A percentile compares a stretch with the other conserved stretches of the same genome.
phyloP scores from a whole-genome alignment of 768 basidiomycete genomes.

The Kwoniella mangroviensis region DNA sequence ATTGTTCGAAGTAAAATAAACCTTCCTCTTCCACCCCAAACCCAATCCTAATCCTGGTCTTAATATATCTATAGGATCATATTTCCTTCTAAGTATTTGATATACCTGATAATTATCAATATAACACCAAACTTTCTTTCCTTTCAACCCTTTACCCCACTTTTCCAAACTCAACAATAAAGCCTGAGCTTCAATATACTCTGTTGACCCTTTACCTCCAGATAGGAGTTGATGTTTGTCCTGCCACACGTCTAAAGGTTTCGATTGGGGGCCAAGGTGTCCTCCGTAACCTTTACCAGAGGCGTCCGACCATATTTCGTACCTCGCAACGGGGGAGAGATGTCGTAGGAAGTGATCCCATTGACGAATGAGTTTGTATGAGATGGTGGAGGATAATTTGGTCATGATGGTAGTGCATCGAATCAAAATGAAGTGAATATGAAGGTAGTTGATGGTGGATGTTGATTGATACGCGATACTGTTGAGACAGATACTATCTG shows the following conservation, averaged over 20 bases:
- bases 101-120: conserved; percentile 28
- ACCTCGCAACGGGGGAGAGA: background rate
- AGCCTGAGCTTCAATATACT: conserved; percentile 23
- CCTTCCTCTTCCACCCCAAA: background rate
- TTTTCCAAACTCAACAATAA: conserved; percentile 11
- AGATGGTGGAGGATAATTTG: conserved; percentile 15
- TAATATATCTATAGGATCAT: background rate
- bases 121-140: conserved; percentile 28
- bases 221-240: conserved; percentile 14
- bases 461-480: no score
- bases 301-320: conserved; percentile 27
- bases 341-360: conserved; percentile 19
- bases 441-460: no score
- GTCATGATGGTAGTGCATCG: conserved; percentile 11
- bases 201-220: conserved; percentile 15
- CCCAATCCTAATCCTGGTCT: background rate
- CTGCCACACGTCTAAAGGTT: conserved; percentile 26
- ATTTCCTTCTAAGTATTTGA: conserved; percentile 6
- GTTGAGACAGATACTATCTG: no score
- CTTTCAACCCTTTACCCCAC: conserved; percentile 19
- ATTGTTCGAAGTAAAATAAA: background rate
- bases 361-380: conserved; percentile 10
- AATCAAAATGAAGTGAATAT: no score
- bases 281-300: conserved; percentile 21
- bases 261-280: conserved; percentile 18